phyloP scores from a whole-genome alignment of 805 yeast genomes.

The Peterozyma xylosa region DNA sequence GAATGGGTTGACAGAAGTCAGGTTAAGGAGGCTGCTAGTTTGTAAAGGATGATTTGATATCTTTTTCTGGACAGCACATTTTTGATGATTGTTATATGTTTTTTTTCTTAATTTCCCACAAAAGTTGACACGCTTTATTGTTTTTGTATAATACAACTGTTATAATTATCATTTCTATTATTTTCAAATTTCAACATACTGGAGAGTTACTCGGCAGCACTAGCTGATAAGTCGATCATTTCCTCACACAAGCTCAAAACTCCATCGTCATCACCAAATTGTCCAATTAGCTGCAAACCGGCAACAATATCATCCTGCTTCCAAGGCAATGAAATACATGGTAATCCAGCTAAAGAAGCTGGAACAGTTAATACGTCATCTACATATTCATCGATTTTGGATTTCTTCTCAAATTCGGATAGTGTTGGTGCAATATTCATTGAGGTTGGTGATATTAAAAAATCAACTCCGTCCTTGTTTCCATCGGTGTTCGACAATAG shows the following conservation, averaged over 20 bases:
- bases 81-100: too few species aligned
- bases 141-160: too few species aligned
- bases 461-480: slow-evolving; percentile 45
- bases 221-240: neutral
- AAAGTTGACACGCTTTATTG: too few species aligned
- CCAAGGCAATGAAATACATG: slow-evolving; percentile 74
- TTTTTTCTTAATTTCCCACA: too few species aligned
- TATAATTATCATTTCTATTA: too few species aligned
- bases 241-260: slow-evolving; percentile 36
- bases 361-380: slow-evolving; percentile 88
- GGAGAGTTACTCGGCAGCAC: too few species aligned
- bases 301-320: slow-evolving; percentile 21
- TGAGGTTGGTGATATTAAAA: slow-evolving; percentile 70
- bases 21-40: neutral
- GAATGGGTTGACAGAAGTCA: neutral
- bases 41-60: too few species aligned
- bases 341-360: slow-evolving; percentile 85
- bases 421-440: slow-evolving; percentile 47
- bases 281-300: slow-evolving; percentile 82
- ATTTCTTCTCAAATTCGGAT: slow-evolving; percentile 28
- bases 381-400: slow-evolving; percentile 56
- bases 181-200: too few species aligned
- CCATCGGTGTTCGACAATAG: slow-evolving; percentile 18
- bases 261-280: slow-evolving; percentile 70
- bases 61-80: too few species aligned